A percentile compares a stretch with the other conserved stretches of the same genome.
phyloP scores from a whole-genome alignment of 2,329 filamentous ascomycete species.

The Basipetospora chlamydospora region DNA sequence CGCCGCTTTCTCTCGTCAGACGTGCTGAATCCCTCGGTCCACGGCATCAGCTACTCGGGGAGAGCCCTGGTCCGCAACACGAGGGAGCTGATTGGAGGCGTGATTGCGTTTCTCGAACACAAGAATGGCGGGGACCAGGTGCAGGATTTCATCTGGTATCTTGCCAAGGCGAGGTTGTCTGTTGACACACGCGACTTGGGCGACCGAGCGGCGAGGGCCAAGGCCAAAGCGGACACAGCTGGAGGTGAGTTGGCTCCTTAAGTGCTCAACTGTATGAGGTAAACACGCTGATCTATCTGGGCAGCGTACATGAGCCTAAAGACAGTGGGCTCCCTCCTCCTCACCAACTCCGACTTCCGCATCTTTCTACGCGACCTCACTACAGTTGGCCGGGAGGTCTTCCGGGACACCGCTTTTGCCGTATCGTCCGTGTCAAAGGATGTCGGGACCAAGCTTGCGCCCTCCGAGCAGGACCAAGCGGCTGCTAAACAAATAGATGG shows the following conservation, averaged over 20 bases:
- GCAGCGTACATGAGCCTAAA: conserved; percentile 58
- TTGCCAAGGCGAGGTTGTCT: conserved; percentile 57
- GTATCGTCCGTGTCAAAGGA: conserved; percentile 62
- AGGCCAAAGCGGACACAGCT: conserved; percentile 50
- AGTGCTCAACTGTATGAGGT: too few relatives aligned
- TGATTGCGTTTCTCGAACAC: conserved; percentile 67
- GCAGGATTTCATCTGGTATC: conserved; percentile 82
- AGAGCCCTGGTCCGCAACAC: conserved; percentile 56
- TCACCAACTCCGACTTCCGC: conserved; percentile 84
- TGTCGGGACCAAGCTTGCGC: conserved; percentile 53
- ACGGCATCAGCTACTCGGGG: conserved; percentile 69
- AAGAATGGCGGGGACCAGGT: conserved; percentile 80
- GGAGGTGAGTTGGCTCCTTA: too few relatives aligned
- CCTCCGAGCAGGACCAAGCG: conserved; percentile 16
- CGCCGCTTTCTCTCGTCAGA: conserved; percentile 63
- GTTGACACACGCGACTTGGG: conserved; percentile 52
- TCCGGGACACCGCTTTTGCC: conserved; percentile 72
- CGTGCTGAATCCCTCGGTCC: too few relatives aligned
- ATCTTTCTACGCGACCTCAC: conserved; percentile 70
- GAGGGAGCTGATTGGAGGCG: conserved; percentile 60
- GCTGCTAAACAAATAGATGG: not conserved
- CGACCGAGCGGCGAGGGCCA: conserved; percentile 40
- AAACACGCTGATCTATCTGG: too few relatives aligned
- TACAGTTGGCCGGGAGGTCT: conserved; percentile 67
- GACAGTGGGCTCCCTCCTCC: conserved; percentile 68